Conservation (phyloP, 768 basidiomycete species). For the Leucocoprinus sp. region DNA sequence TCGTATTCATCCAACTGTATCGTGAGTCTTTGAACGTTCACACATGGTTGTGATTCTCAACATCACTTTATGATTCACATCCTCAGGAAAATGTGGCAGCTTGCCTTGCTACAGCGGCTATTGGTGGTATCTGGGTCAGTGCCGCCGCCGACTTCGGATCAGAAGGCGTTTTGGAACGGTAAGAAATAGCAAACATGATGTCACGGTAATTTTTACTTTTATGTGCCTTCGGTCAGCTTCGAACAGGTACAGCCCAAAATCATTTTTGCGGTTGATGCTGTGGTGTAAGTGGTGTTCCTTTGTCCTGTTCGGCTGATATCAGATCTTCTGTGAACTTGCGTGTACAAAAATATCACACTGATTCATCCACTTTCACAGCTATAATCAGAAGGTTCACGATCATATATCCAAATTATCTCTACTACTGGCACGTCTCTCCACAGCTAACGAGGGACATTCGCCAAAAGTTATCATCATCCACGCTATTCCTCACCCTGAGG, state of each 20-base stretch:
- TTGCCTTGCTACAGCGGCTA: constrained; percentile 58
- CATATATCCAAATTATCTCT: constrained; percentile 57
- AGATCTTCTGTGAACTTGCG: constrained; percentile 6
- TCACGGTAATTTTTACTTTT: constrained; percentile 3
- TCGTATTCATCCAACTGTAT: constrained; percentile 77
- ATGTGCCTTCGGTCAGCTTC: constrained; percentile 33
- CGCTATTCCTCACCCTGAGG: constrained; percentile 27
- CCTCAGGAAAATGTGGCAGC: constrained; percentile 59
- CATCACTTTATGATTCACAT: constrained; percentile 2
- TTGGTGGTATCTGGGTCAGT: constrained; percentile 79
- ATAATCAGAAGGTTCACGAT: constrained; percentile 63
- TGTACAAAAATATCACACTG: constrained; percentile 8
- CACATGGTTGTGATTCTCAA: constrained; percentile 1
- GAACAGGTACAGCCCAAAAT: constrained; percentile 73
- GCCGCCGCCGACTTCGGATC: constrained; percentile 81
- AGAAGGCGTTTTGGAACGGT: constrained; percentile 69
- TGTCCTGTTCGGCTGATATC: constrained; percentile 8
- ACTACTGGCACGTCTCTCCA: constrained; percentile 46
- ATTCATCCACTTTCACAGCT: constrained; percentile 29
- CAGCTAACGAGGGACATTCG: constrained; percentile 20
- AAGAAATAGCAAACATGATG: constrained; percentile 13
- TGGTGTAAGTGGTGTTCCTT: constrained; percentile 42
- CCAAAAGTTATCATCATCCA: constrained; percentile 54
- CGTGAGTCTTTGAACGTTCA: constrained; percentile 31
- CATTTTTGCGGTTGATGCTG: constrained; percentile 65